Evolutionary conservation across 768 basidiomycete species (phyloP), one percentile per base, ranked within the genome.

Genomic region (Leucosporidium scottii): DNA sequence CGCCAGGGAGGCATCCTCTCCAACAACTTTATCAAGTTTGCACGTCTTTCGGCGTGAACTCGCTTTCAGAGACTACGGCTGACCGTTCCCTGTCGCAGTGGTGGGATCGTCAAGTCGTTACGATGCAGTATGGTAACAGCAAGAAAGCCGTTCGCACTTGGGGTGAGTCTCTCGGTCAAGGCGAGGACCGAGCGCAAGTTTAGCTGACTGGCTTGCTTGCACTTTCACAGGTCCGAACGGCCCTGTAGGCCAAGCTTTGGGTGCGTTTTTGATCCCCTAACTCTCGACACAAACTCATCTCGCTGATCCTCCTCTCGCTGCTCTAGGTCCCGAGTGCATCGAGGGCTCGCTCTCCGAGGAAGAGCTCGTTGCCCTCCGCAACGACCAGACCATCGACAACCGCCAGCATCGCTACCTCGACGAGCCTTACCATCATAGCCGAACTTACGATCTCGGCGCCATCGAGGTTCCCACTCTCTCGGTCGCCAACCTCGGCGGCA

Each of bases 401-500:
- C 47, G 50, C 17, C 49, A 67, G 23, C 30, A 73, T 56, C 65
- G 59, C 25, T 74, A 68, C 68, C 61, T 73, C 49, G 75, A 75
- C 50, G 74, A 73, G 50, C 69, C 66, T 21, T 75, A 69, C 57
- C 68, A 75, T 54, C 34, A 65, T 4, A 62, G 59, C 15, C 57
- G 75, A 2, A 62, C 65, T 7, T 75, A 74, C 71, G 62, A 75
- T 25, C 64, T 71, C n/a, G 64, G 39, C 28, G 68, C 70, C 44
- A 75, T 76, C 68, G 72, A 75, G 21, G 71, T 74, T 13, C 75
- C 75, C 7, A 31, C 71, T 2, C 66, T 76, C 17, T 65, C 59
- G 39, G 75, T 75, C 27, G 75, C 75, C 51, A 76, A 76, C 63
- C 63, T 72, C 20, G 75, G 75, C 28, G 74, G 73, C 23, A 75